phyloP scores from a whole-genome alignment of 2,329 filamentous ascomycete genomes.

The Chrysoporthe deuterocubensis region DNA sequence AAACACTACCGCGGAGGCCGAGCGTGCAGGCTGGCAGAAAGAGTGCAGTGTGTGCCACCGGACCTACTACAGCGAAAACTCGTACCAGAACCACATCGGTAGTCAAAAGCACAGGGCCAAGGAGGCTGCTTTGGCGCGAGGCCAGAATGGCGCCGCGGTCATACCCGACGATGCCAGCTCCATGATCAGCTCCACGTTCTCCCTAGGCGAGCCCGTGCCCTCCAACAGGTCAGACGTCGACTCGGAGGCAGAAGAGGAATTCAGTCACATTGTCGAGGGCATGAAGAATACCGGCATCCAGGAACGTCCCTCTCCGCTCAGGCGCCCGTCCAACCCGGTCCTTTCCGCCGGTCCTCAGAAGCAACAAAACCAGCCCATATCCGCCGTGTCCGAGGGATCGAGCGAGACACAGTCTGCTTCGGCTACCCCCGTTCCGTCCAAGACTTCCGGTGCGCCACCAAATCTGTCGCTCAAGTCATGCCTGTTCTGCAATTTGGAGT shows the following conservation, averaged over 20 bases:
- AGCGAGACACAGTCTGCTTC: slow-evolving; percentile 43
- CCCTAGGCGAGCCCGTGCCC: slow-evolving; percentile 76
- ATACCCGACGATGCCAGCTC: slow-evolving; percentile 75
- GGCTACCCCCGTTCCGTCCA: slow-evolving; percentile 31
- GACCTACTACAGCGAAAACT: slow-evolving; percentile 95
- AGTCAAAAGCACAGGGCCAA: slow-evolving; percentile 87
- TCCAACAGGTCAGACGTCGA: slow-evolving; percentile 57
- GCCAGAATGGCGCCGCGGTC: slow-evolving; percentile 40
- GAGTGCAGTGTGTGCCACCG: slow-evolving; percentile 82
- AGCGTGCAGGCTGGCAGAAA: slow-evolving; percentile 87
- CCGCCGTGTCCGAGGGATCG: slow-evolving; percentile 41
- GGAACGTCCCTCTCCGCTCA: slow-evolving; percentile 54
- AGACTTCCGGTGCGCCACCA: slow-evolving; percentile 35
- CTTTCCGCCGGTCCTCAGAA: slow-evolving; percentile 45
- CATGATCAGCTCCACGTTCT: slow-evolving; percentile 89
- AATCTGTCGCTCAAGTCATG: slow-evolving; percentile 61
- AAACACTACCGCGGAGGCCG: slow-evolving; percentile 79
- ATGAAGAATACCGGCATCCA: slow-evolving; percentile 66
- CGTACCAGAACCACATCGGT: slow-evolving; percentile 87
- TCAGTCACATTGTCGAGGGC: slow-evolving; percentile 76
- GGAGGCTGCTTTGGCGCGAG: slow-evolving; percentile 52
- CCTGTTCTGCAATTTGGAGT: slow-evolving; percentile 90
- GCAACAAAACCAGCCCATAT: slow-evolving; percentile 51
- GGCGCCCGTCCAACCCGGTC: slow-evolving; percentile 57
- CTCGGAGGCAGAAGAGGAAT: slow-evolving; percentile 73